Conservation (phyloP, 73 alveolate genomes). For the Stentor coeruleus region DNA sequence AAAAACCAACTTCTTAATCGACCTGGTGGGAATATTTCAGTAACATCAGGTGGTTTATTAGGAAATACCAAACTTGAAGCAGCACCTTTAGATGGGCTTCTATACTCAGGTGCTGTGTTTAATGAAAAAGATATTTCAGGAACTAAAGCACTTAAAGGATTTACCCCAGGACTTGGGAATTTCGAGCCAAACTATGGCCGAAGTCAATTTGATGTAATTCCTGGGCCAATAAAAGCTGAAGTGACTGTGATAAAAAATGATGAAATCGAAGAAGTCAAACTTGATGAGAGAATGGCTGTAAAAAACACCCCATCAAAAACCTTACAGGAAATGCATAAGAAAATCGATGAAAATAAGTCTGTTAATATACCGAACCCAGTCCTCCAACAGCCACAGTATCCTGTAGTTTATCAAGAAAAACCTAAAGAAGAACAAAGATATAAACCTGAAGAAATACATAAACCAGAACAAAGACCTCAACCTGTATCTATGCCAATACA, state of each 20-base stretch:
- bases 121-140: background rate
- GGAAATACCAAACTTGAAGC: background rate
- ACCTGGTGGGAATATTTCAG: background rate
- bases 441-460: background rate
- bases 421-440: background rate
- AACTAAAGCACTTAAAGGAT: background rate
- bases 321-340: background rate
- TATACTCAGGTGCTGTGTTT: background rate
- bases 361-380: background rate
- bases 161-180: background rate
- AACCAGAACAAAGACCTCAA: background rate
- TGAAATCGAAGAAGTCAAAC: background rate
- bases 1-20: background rate
- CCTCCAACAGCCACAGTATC: background rate
- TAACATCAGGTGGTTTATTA: background rate
- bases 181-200: background rate
- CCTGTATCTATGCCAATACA: background rate
- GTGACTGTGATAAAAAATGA: background rate
- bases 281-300: background rate
- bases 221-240: slow-evolving; percentile 15
- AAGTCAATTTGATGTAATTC: background rate
- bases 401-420: background rate
- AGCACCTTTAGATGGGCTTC: background rate
- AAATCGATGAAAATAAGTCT: background rate
- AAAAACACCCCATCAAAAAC: background rate